phyloP scores from a whole-genome alignment of 345 rosid genomes.

The Firmiana major region DNA sequence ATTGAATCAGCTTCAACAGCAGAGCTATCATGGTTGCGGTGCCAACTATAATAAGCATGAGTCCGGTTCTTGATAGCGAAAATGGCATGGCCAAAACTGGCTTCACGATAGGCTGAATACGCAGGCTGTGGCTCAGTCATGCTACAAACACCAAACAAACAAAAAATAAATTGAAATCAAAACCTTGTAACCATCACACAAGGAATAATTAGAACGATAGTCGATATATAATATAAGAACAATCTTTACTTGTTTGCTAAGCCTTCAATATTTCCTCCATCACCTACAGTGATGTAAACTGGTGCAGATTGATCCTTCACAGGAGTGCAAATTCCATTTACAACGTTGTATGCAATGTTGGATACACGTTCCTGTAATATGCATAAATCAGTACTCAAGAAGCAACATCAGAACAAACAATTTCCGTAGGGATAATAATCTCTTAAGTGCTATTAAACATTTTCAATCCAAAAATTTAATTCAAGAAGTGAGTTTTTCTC shows the following conservation, averaged over 20 bases:
- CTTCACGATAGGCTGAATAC: constrained; percentile 88
- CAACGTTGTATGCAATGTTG: constrained; percentile 59
- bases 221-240: not conserved
- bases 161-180: not conserved
- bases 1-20: constrained; percentile 72
- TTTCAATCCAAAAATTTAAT: no score
- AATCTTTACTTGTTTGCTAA: constrained; percentile 64
- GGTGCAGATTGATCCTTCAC: constrained; percentile 68
- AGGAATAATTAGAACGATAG: not conserved
- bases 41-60: constrained; percentile 80
- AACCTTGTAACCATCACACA: not conserved
- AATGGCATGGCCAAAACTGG: constrained; percentile 88
- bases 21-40: constrained; percentile 77
- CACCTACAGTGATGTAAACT: constrained; percentile 76
- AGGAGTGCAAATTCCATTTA: constrained; percentile 55
- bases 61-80: constrained; percentile 78
- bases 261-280: constrained; percentile 89
- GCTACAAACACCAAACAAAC: constrained; percentile 33
- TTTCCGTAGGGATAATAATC: no score
- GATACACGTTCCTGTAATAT: constrained; percentile 70
- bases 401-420: not conserved
- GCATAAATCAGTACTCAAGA: not conserved
- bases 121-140: constrained; percentile 87
- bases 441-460: no score
- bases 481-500: no score